Base-by-base conservation (phyloP, 495 filamentous ascomycete species). In the Acidomyces sp. region DNA sequence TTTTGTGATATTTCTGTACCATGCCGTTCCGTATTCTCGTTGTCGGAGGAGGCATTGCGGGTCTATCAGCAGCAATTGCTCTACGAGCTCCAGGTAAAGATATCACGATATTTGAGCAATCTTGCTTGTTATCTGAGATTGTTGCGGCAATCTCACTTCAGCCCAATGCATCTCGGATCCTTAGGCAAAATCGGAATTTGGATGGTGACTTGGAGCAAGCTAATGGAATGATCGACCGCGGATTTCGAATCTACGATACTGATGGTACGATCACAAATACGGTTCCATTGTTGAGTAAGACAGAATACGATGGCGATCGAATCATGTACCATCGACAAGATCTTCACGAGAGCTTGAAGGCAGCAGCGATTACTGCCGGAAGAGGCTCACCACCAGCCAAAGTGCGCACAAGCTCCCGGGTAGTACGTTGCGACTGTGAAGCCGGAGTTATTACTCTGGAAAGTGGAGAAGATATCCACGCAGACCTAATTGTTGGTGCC, bases 261-360 rank as follows among this genome's bases (percentile, higher is more conserved):
- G 46, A 49, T 2, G 46, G 46, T 17, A 38, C 34, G 21, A 17
- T 39, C 16, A 34, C 39, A 5, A 39, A 38, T 15, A 35, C 35
- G 13, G 32, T 49, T 26, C 41, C 41, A 3, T 33, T 49, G n/a
- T 13, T 28, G 3, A 26, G 26, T 12, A 37, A 41, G 28, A 37
- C 35, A 4, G 19, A 46, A 26, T 51, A 41, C 30, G 48, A 43
- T 1, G 48, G 35, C 15, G 42, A 51, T 26, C 43, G 48, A 40
- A 41, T 45, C 10, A 38, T 45, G 34, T 45, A 45, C 28, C 42
- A 45, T 32, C 29, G 48, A 6, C 44, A 52, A 28, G 48, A 52
- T 26, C 45, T 52, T n/a, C 48, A 52, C 34, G 22, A 34, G 3
- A 23, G 31, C 20, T 35, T 52, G 6, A 39, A 21, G 34, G 13